Conservation (phyloP, 176 grass and related monocot genomes). For the Oropetium thomaeum region DNA sequence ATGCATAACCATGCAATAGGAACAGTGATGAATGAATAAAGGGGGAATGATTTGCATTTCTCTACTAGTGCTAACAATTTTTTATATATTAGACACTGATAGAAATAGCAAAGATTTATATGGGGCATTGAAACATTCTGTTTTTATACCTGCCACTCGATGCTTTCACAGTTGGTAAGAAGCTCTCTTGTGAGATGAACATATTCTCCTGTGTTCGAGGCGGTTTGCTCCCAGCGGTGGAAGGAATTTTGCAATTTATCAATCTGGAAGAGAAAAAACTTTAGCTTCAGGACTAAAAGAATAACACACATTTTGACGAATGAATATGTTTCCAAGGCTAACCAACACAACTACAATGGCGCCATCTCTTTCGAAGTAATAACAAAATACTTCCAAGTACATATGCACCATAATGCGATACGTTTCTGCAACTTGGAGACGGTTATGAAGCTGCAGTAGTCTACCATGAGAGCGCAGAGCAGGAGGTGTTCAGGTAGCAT, state of each 20-base stretch:
- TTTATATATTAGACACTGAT: not conserved
- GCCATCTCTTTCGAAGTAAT: not conserved
- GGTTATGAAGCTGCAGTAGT: not conserved
- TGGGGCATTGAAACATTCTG: not conserved
- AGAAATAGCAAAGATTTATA: not conserved
- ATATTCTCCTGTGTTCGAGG: slow-evolving; percentile 84
- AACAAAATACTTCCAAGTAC: not conserved
- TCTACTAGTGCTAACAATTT: not conserved
- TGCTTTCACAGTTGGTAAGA: slow-evolving; percentile 77
- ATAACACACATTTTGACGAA: not conserved
- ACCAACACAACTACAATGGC: not conserved
- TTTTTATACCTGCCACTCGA: slow-evolving; percentile 78
- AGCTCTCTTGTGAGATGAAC: slow-evolving; percentile 85
- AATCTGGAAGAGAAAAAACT: slow-evolving; percentile 44
- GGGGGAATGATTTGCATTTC: not conserved
- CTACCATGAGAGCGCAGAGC: not conserved
- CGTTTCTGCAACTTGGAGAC: not conserved
- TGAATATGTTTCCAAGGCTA: not conserved
- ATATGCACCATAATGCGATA: not conserved
- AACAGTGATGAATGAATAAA: not conserved
- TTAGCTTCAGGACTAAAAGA: not conserved
- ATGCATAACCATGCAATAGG: not conserved
- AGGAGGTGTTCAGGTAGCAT: not conserved
- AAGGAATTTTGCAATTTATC: slow-evolving; percentile 76
- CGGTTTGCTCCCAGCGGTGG: slow-evolving; percentile 66